These are phyloP conservation scores for Tricholoma bakamatsutake DNA, from an alignment of 768 basidiomycete genomes.

Conservation along the genomic window DNA sequence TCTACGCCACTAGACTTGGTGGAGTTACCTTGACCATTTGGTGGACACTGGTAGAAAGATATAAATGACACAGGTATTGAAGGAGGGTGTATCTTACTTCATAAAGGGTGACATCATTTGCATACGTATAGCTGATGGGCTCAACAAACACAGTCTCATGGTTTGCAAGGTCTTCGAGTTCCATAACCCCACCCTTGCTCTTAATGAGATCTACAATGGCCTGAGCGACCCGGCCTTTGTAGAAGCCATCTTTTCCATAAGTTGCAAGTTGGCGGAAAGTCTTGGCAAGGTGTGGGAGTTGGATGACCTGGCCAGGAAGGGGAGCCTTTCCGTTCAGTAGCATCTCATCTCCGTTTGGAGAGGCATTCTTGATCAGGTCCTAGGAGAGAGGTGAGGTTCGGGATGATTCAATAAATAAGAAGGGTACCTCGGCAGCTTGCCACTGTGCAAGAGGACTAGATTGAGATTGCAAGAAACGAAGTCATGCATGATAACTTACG, in stretches of 20 bases:
- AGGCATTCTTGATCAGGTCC: constrained; percentile 71
- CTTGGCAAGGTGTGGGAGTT: constrained; percentile 71
- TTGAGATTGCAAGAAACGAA: constrained; percentile 2
- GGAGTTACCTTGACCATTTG: constrained; percentile 82
- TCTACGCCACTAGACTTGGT: not conserved
- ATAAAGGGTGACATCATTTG: constrained; percentile 79
- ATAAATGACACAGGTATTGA: constrained; percentile 1
- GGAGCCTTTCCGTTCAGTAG: constrained; percentile 82
- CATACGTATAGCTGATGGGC: constrained; percentile 90
- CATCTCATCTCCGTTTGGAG: constrained; percentile 84
- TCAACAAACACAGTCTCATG: constrained; percentile 78
- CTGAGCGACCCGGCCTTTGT: constrained; percentile 86
- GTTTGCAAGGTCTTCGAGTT: constrained; percentile 84
- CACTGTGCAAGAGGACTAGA: constrained; percentile 31
- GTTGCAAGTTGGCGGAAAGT: constrained; percentile 79
- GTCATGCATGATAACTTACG: constrained; percentile 30
- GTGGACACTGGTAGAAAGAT: constrained; percentile 65
- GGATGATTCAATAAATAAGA: not conserved
- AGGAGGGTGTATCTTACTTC: constrained; percentile 50
- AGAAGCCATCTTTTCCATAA: constrained; percentile 89
- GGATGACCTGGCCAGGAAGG: constrained; percentile 77
- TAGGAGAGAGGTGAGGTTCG: constrained; percentile 20
- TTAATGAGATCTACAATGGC: constrained; percentile 84
- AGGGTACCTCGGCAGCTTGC: constrained; percentile 49
- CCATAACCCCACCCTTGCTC: constrained; percentile 89